These are phyloP conservation scores for Trichoderma pleuroti DNA, from an alignment of 2,329 filamentous ascomycete genomes.

Conservation along the genomic window DNA sequence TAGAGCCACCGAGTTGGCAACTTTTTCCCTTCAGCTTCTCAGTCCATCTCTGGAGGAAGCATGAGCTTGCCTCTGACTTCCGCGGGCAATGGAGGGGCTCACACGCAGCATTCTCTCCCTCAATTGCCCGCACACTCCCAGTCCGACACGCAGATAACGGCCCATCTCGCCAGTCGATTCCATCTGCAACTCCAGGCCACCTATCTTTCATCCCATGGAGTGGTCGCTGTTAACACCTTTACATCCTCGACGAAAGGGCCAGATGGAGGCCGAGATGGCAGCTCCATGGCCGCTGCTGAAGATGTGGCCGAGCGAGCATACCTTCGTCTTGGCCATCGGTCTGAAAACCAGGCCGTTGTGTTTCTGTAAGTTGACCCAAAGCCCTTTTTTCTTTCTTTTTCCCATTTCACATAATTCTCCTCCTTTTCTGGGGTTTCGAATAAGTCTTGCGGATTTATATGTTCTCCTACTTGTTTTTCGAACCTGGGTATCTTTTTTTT, in stretches of 20 bases:
- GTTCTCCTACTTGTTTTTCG: background rate
- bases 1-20: background rate
- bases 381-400: background rate
- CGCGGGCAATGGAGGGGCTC: slow-evolving; percentile 55
- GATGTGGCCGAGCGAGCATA: slow-evolving; percentile 86
- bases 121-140: slow-evolving; percentile 80
- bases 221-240: slow-evolving; percentile 93
- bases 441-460: background rate
- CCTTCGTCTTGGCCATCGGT: slow-evolving; percentile 77
- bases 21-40: slow-evolving; percentile 7
- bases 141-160: slow-evolving; percentile 74
- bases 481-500: background rate
- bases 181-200: slow-evolving; percentile 88
- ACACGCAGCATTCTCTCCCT: slow-evolving; percentile 81
- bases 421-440: background rate
- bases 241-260: slow-evolving; percentile 82
- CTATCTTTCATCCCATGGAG: slow-evolving; percentile 81
- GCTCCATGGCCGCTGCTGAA: slow-evolving; percentile 87
- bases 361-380: slow-evolving; percentile 69
- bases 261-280: slow-evolving; percentile 88
- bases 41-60: slow-evolving; percentile 48
- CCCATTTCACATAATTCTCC: background rate
- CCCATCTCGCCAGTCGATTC: slow-evolving; percentile 82
- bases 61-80: slow-evolving; percentile 50
- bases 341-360: slow-evolving; percentile 88